Evolutionary conservation across 805 yeast genomes (phyloP).

Genomic region (Candida easanensis): DNA sequence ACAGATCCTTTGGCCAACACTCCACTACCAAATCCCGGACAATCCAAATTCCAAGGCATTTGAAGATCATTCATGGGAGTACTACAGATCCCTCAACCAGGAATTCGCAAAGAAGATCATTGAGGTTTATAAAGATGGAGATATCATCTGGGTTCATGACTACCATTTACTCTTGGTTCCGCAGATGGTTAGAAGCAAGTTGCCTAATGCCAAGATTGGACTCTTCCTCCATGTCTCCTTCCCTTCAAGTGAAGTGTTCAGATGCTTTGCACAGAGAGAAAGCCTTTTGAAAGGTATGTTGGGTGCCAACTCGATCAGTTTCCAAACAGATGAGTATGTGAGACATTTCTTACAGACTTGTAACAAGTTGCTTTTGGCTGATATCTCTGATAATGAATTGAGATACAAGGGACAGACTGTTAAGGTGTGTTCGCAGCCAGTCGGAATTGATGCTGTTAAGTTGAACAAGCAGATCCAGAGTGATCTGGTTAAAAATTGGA

Average conservation of each 20-base stretch:
- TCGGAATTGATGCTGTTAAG: constrained; percentile 73
- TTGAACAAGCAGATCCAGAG: constrained; percentile 43
- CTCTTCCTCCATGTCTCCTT: constrained; percentile 91
- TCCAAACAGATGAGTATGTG: constrained; percentile 91
- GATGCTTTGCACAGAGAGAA: constrained; percentile 88
- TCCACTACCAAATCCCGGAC: constrained; percentile 93
- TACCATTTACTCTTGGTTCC: constrained; percentile 89
- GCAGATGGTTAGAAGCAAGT: constrained; percentile 65
- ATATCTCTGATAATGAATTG: constrained; percentile 64
- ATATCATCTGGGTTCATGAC: constrained; percentile 90
- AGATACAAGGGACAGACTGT: constrained; percentile 57
- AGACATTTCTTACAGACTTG: constrained; percentile 93
- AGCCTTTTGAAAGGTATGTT: constrained; percentile 75
- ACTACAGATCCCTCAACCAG: constrained; percentile 74
- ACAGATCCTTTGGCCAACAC: constrained; percentile 94
- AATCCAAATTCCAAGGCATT: constrained; percentile 91
- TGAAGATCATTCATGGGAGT: constrained; percentile 93
- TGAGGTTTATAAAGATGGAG: constrained; percentile 65
- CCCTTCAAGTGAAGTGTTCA: constrained; percentile 92
- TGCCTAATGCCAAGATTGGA: constrained; percentile 87
- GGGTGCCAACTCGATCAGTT: constrained; percentile 84
- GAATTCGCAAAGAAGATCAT: constrained; percentile 75
- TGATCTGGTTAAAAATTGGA: constrained; percentile 61
- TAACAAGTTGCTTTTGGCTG: constrained; percentile 78
- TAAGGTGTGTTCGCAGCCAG: constrained; percentile 58